Evolutionary conservation across 495 filamentous ascomycete species (phyloP).

Genomic region (Neurospora sp.): DNA sequence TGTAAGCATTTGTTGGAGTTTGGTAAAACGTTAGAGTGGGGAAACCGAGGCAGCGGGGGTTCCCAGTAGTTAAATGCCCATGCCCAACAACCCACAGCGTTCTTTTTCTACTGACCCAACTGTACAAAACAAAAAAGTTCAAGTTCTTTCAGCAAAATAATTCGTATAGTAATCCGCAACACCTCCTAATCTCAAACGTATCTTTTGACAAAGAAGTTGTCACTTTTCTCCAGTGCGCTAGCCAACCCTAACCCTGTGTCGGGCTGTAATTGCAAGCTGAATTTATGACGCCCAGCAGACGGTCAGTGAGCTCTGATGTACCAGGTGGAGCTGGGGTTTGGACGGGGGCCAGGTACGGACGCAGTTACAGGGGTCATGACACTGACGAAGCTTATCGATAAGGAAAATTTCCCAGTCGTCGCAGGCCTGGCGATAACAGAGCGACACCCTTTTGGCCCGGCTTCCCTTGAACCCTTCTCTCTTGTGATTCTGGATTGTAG

Average conservation of each 20-base stretch:
- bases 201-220: too few species aligned
- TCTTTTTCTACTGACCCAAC: background rate
- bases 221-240: too few species aligned
- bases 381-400: background rate
- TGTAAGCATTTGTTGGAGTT: background rate
- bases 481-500: background rate
- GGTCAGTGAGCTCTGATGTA: too few species aligned
- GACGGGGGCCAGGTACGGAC: background rate
- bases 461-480: background rate
- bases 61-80: too few species aligned
- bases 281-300: too few species aligned
- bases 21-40: background rate
- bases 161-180: too few species aligned
- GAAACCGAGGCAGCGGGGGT: background rate
- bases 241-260: background rate
- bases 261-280: background rate
- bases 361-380: background rate
- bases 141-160: fast-evolving
- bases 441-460: background rate
- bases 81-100: too few species aligned
- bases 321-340: too few species aligned
- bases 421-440: background rate
- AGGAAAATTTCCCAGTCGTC: background rate
- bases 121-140: background rate
- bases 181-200: too few species aligned